These are phyloP conservation scores for Prunus padus DNA, from an alignment of 306 rosid species.

Conservation along the genomic window DNA sequence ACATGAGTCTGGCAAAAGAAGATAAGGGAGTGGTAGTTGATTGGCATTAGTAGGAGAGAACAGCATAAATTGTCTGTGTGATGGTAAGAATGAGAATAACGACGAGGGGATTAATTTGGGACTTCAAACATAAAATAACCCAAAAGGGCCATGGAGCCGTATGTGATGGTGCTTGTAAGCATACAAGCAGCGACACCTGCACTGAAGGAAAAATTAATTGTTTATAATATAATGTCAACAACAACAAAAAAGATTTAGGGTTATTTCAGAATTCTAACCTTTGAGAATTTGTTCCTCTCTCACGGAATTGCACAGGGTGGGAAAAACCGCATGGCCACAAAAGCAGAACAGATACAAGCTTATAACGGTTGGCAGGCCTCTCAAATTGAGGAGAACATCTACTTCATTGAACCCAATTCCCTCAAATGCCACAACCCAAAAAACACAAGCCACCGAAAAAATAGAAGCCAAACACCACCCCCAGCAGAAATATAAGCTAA, in stretches of 20 bases:
- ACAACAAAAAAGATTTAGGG: no score
- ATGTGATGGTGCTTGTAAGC: slow-evolving; percentile 53
- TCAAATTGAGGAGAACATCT: slow-evolving; percentile 25
- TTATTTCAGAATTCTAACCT: slow-evolving; percentile 37
- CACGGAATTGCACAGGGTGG: slow-evolving; percentile 68
- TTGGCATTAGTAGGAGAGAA: no score
- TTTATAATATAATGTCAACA: neutral
- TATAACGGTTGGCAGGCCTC: slow-evolving; percentile 42
- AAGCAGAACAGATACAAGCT: slow-evolving; percentile 62
- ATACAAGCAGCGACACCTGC: slow-evolving; percentile 62
- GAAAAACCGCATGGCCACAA: slow-evolving; percentile 65
- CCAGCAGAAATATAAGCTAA: slow-evolving; percentile 65
- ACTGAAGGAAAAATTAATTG: neutral
- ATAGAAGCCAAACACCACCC: slow-evolving; percentile 58
- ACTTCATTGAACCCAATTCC: slow-evolving; percentile 53
- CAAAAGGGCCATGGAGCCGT: slow-evolving; percentile 50
- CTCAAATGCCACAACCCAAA: slow-evolving; percentile 56
- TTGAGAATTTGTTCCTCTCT: slow-evolving; percentile 48
- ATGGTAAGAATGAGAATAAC: no score
- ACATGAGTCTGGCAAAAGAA: no score
- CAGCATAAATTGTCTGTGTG: no score
- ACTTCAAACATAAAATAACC: slow-evolving; percentile 65
- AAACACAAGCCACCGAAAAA: slow-evolving; percentile 39
- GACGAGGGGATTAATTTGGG: slow-evolving; percentile 71
- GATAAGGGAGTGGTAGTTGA: no score